A percentile compares a stretch with the other conserved stretches of the same genome.
These are phyloP conservation scores for Boeremia exigua DNA, from an alignment of 2,329 filamentous ascomycete species.

Conservation along the genomic window DNA sequence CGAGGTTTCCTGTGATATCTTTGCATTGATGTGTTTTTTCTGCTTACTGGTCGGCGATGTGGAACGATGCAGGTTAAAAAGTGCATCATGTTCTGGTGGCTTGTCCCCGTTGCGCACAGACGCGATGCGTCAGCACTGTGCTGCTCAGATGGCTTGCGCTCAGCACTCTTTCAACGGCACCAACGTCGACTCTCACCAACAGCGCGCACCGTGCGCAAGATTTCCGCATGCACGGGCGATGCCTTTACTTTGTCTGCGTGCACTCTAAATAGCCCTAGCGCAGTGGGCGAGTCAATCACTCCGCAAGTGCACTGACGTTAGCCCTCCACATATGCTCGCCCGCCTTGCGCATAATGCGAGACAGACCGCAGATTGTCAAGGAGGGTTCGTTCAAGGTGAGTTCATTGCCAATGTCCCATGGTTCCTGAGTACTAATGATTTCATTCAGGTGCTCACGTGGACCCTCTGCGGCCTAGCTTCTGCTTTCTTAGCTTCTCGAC, in stretches of 20 bases:
- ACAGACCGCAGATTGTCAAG: neutral
- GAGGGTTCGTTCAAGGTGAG: neutral
- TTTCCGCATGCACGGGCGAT: neutral
- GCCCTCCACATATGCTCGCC: neutral
- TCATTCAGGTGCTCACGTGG: neutral
- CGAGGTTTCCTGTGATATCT: too few species aligned
- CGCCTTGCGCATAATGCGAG: neutral
- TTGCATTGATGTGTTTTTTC: too few species aligned
- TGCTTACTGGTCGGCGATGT: neutral
- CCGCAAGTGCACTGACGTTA: neutral
- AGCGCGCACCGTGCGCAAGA: neutral
- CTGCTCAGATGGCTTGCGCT: neutral
- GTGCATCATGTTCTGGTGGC: neutral
- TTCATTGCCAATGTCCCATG: neutral
- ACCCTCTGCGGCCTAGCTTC: neutral
- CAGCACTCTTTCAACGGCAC: neutral
- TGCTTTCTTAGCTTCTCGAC: slow-evolving; percentile 12
- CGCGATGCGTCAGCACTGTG: neutral
- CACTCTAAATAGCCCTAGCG: neutral
- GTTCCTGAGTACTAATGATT: neutral
- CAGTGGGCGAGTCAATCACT: neutral
- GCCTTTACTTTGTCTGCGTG: neutral
- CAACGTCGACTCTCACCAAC: neutral
- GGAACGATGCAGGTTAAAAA: neutral
- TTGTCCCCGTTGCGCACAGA: slow-evolving; percentile 1